Evolutionary conservation across 2,329 filamentous ascomycete species (phyloP).

Genomic region (Trichoderma citrinoviride): DNA sequence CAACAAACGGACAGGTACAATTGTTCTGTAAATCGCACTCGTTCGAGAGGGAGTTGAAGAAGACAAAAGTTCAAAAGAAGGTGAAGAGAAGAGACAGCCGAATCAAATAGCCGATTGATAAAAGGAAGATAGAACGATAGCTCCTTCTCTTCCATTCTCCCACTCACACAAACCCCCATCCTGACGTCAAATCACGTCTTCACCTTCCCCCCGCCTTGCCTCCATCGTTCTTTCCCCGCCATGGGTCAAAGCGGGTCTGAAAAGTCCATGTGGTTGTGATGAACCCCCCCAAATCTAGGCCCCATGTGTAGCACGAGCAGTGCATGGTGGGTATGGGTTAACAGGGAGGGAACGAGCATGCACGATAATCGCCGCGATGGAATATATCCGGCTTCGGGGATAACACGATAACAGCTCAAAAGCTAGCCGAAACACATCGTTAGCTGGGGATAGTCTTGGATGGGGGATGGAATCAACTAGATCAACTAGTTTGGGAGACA

Average conservation of each 20-base stretch:
- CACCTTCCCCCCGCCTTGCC: neutral
- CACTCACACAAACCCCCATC: neutral
- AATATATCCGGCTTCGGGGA: neutral
- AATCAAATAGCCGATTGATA: no score
- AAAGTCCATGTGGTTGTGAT: neutral
- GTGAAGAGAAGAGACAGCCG: neutral
- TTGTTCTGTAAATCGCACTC: no score
- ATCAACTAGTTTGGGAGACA: no score
- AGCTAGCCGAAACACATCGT: no score
- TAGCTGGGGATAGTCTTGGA: no score
- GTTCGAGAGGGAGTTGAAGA: neutral
- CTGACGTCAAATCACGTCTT: constrained; percentile 13
- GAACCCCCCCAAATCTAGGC: neutral
- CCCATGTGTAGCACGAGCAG: neutral
- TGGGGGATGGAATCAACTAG: no score
- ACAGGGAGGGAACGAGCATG: neutral
- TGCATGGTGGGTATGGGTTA: no score
- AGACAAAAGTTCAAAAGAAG: neutral
- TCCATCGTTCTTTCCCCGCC: neutral
- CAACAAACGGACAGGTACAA: no score
- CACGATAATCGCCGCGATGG: neutral
- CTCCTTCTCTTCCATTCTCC: neutral
- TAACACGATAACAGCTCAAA: no score
- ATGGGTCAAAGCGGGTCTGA: neutral
- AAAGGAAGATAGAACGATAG: neutral